Conservation (phyloP, 495 filamentous ascomycete species). For the Aspergillus carlsbadensis region DNA sequence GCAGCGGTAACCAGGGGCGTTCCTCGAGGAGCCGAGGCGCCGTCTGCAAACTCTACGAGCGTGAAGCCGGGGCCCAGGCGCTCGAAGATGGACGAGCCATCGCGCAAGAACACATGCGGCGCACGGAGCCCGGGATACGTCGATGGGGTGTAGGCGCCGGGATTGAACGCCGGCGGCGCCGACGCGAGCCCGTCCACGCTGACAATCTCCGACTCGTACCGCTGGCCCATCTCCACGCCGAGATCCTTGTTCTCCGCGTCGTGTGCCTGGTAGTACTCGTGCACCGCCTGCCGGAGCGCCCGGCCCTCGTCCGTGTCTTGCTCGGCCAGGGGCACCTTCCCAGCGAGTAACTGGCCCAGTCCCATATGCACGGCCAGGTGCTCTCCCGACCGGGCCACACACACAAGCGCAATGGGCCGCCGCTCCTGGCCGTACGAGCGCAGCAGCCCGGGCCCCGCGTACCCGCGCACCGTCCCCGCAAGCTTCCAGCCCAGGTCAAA, state of each 20-base stretch:
- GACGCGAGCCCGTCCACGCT: neutral
- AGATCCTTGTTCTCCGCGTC: slow-evolving; percentile 16
- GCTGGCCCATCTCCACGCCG: slow-evolving; percentile 16
- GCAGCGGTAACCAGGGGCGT: no score
- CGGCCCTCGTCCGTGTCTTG: neutral
- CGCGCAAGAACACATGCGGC: no score
- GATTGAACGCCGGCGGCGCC: neutral
- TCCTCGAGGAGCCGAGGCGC: no score
- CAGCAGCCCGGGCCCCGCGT: slow-evolving; percentile 16
- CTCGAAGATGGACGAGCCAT: no score
- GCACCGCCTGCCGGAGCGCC: neutral
- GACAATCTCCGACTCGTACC: neutral
- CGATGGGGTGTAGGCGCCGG: neutral
- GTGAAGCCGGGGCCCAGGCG: no score
- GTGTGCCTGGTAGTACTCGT: slow-evolving; percentile 4
- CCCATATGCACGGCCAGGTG: slow-evolving; percentile 5
- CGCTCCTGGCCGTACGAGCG: slow-evolving; percentile 29
- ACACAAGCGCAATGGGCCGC: slow-evolving; percentile 13
- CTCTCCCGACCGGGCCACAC: slow-evolving; percentile 9
- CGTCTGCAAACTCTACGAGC: no score
- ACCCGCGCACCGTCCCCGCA: slow-evolving; percentile 21
- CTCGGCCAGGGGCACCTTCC: neutral
- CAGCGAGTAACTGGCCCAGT: neutral
- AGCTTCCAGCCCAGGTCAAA: slow-evolving; percentile 33
- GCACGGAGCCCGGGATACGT: no score